Percentiles rank a stretch among this genome's conserved stretches.
phyloP scores from a whole-genome alignment of 75 land plant species.

The Cupressus sempervirens region DNA sequence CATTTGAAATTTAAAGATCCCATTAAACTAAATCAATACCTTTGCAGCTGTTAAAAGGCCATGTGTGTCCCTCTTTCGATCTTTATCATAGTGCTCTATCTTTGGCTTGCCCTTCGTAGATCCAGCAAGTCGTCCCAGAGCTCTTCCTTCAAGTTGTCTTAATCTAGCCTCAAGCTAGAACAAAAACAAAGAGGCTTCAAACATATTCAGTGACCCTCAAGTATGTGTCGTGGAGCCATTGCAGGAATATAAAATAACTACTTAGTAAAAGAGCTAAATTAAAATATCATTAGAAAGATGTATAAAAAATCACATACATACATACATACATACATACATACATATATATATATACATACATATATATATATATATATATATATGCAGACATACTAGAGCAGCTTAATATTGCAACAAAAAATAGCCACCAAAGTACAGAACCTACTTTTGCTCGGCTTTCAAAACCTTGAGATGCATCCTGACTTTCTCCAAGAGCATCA shows the following conservation, averaged over 20 bases:
- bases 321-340: too few species aligned
- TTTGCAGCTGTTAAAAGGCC: conserved; percentile 82
- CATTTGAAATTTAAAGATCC: too few species aligned
- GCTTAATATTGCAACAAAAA: background rate
- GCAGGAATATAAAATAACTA: background rate
- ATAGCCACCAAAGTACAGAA: background rate
- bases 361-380: background rate
- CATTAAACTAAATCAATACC: conserved; percentile 30
- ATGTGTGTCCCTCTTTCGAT: conserved; percentile 68
- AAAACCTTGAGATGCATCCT: conserved; percentile 75
- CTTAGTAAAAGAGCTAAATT: background rate
- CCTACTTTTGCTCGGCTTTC: conserved; percentile 81
- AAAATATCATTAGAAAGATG: background rate
- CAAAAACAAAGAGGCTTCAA: conserved; percentile 6
- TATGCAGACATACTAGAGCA: background rate
- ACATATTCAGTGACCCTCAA: background rate
- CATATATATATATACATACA: background rate
- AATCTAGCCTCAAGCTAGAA: conserved; percentile 79
- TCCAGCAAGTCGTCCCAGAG: conserved; percentile 69
- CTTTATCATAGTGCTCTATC: conserved; percentile 85
- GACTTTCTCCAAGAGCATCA: conserved; percentile 86
- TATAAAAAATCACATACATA: too few species aligned
- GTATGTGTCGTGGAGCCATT: too few species aligned
- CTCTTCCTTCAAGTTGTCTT: conserved; percentile 80
- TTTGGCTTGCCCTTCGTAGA: conserved; percentile 85